Evolutionary conservation across 2,329 filamentous ascomycete genomes (phyloP), one percentile per base, ranked within the genome.

Genomic region (Ceratocystis cubensis): DNA sequence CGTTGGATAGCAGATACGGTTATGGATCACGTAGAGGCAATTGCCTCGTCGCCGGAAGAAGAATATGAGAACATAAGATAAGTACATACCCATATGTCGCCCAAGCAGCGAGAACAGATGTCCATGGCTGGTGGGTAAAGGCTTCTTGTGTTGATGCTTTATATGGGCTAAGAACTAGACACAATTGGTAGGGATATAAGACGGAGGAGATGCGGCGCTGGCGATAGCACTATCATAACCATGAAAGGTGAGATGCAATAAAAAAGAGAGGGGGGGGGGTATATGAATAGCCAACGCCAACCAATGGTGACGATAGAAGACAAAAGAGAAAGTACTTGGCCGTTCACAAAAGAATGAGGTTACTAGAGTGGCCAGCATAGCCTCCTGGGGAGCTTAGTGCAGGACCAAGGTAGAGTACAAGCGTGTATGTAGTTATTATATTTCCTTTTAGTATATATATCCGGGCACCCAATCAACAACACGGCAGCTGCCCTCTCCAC

Each of bases 61-160:
- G 20, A 45, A 28, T 2, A 0, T 3, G 41, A 15, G 45, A 5
- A 25, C 7, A 25, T 2, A 13, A 15, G n/a, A 53, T 22, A 53
- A 33, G 28, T 22, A 64, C 62, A 46, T 53, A 64, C 62, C 62
- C 62, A 64, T 22, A 50, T 25, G 45, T 46, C 20, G 44, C 15
- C 7, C 17, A 64, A 37, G 28, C 62, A 64, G 17, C 62, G 62
- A 8, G 62, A 64, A 28, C 62, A 64, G 45, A 37, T 6, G 15
- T 64, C 62, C 62, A 64, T 64, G 56, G 56, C 56, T 28, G 56
- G 15, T n/a, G 10, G 10, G 56, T n/a, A 15, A 28, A 20, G 17
- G 28, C 7, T 20, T 59, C 37, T 13, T 3, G 48, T n/a, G 1
- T 17, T 45, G 61, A 20, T 45, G 25, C 17, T 37, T 46, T 64